Evolutionary conservation across 306 rosid genomes (phyloP).

Genomic region (Vigna unguiculata): DNA sequence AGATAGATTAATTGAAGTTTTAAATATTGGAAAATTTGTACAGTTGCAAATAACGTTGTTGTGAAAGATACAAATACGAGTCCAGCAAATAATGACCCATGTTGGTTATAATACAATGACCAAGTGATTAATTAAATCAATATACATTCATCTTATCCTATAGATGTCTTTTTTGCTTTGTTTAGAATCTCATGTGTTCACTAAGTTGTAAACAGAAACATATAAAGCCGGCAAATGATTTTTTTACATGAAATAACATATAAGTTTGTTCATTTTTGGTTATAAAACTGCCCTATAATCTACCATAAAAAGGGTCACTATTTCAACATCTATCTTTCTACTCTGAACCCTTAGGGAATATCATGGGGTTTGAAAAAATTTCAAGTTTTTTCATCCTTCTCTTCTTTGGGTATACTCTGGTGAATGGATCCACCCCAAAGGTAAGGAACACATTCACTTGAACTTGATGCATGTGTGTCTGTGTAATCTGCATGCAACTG

Average conservation of each 20-base stretch:
- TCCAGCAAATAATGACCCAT: neutral
- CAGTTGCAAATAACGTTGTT: neutral
- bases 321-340: constrained; percentile 30
- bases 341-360: constrained; percentile 27
- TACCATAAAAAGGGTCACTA: constrained; percentile 23
- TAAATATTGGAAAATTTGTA: neutral
- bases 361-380: constrained; percentile 46
- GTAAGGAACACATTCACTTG: constrained; percentile 40
- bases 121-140: no score
- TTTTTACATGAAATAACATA: constrained; percentile 3
- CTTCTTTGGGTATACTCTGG: constrained; percentile 48
- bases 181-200: constrained; percentile 38
- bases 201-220: constrained; percentile 47
- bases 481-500: constrained; percentile 42
- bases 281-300: constrained; percentile 47
- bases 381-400: constrained; percentile 40
- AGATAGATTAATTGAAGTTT: neutral
- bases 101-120: no score
- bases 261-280: constrained; percentile 20
- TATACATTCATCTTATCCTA: constrained; percentile 1
- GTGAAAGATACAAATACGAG: neutral
- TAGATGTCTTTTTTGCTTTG: constrained; percentile 25
- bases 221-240: constrained; percentile 48
- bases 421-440: constrained; percentile 57
- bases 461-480: constrained; percentile 23